Evolutionary conservation across 495 filamentous ascomycete species (phyloP).

Genomic region (Xanthoparmelia taractica): DNA sequence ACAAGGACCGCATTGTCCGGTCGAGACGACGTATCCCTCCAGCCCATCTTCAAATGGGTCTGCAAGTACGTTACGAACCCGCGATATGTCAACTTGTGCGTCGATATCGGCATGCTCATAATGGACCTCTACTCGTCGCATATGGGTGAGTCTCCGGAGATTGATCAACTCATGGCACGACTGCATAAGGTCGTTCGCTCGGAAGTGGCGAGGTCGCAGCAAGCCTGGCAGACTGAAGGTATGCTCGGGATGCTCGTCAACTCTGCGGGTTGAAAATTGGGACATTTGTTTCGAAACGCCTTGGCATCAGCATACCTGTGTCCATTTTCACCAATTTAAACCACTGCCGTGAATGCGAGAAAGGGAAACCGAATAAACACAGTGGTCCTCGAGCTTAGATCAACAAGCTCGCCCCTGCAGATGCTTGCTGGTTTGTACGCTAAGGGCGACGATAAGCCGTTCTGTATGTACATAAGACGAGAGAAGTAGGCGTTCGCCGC

Average conservation of each 20-base stretch:
- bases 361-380: neutral
- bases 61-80: constrained; percentile 70
- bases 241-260: constrained; percentile 69
- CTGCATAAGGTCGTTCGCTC: constrained; percentile 61
- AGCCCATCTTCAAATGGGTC: constrained; percentile 79
- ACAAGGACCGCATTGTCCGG: constrained; percentile 70
- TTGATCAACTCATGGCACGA: constrained; percentile 56
- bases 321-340: constrained; percentile 45
- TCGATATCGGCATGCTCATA: constrained; percentile 70
- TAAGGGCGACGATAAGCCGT: neutral
- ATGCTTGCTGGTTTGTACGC: neutral
- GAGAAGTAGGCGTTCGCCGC: neutral
- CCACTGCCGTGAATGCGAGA: constrained; percentile 34
- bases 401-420: neutral
- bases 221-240: constrained; percentile 66
- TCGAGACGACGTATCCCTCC: constrained; percentile 73
- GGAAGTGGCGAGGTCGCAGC: constrained; percentile 74
- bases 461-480: neutral
- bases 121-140: constrained; percentile 82
- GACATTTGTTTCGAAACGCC: too few species aligned
- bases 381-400: neutral
- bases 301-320: too few species aligned
- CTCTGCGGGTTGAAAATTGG: constrained; percentile 14
- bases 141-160: constrained; percentile 61
- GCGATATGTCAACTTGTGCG: constrained; percentile 64